Percentiles rank a stretch among this genome's conserved stretches.
These are phyloP conservation scores for Hymenoscyphus fructigenus DNA, from an alignment of 2,329 filamentous ascomycete genomes.

Conservation along the genomic window DNA sequence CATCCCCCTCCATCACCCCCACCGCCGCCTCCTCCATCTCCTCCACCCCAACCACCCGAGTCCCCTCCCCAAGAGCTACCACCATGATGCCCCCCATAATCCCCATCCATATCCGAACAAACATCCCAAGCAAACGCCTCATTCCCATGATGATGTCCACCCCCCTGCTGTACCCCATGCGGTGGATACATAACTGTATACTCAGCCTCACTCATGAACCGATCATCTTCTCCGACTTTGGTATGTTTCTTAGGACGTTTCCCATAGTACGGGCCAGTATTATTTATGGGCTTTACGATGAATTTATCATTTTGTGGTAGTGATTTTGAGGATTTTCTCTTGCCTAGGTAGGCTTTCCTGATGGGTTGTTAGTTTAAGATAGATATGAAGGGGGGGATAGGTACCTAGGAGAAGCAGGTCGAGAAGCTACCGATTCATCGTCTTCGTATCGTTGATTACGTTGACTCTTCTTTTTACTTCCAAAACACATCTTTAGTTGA, in stretches of 20 bases:
- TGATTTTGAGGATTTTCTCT: too few species aligned
- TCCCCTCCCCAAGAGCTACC: background rate
- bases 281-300: too few species aligned
- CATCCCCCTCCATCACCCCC: background rate
- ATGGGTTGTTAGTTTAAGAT: too few species aligned
- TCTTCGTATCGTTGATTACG: background rate
- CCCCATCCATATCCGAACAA: background rate
- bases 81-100: background rate
- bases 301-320: too few species aligned
- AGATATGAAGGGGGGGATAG: too few species aligned
- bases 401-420: background rate
- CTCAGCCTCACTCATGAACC: too few species aligned
- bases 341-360: too few species aligned
- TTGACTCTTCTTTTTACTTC: background rate
- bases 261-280: background rate
- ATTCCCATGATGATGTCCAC: background rate
- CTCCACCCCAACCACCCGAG: background rate
- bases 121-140: background rate
- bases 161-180: background rate
- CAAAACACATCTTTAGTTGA: slow-evolving; percentile 1
- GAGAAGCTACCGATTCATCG: background rate
- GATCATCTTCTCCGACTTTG: too few species aligned
- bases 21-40: background rate
- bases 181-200: too few species aligned
- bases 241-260: background rate